Conservation (phyloP, 1,284 basidiomycete species). For the Sporisorium scitamineum region DNA sequence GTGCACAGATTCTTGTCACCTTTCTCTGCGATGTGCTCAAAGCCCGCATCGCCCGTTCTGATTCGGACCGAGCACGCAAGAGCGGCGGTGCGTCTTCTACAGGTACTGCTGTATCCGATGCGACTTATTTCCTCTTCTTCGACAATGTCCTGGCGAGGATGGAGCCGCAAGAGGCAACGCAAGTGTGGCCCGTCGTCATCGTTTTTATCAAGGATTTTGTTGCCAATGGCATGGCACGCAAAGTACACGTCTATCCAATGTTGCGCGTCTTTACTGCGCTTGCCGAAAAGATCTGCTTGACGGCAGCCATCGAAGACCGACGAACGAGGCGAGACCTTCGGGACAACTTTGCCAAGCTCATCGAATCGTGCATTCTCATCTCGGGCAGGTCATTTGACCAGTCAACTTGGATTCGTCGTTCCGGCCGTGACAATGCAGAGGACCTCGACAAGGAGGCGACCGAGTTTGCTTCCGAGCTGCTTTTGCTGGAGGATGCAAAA, state of each 20-base stretch:
- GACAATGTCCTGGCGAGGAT: slow-evolving; percentile 86
- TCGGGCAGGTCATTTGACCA: slow-evolving; percentile 81
- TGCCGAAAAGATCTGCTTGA: slow-evolving; percentile 83
- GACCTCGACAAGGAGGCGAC: slow-evolving; percentile 38
- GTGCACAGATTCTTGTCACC: slow-evolving; percentile 87
- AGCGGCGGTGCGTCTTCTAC: slow-evolving; percentile 6
- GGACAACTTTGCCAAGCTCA: slow-evolving; percentile 86
- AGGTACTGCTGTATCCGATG: slow-evolving; percentile 20
- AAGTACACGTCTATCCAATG: slow-evolving; percentile 77
- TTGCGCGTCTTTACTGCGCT: slow-evolving; percentile 85
- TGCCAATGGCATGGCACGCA: slow-evolving; percentile 62
- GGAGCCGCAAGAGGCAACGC: slow-evolving; percentile 87
- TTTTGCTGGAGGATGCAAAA: slow-evolving; percentile 17
- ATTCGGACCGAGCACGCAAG: slow-evolving; percentile 67
- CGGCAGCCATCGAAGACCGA: slow-evolving; percentile 87
- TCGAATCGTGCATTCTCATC: slow-evolving; percentile 82
- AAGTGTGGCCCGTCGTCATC: slow-evolving; percentile 82
- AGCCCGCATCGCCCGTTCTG: slow-evolving; percentile 70
- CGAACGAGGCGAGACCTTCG: slow-evolving; percentile 90
- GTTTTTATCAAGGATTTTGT: slow-evolving; percentile 84
- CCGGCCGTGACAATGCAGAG: slow-evolving; percentile 74
- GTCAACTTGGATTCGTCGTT: slow-evolving; percentile 81
- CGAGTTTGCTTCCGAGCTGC: slow-evolving; percentile 30
- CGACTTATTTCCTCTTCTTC: slow-evolving; percentile 80
- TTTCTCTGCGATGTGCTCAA: slow-evolving; percentile 80